A percentile compares a stretch with the other conserved stretches of the same genome.
These are phyloP conservation scores for Clausena lansium DNA, from an alignment of 345 rosid genomes.

Conservation along the genomic window DNA sequence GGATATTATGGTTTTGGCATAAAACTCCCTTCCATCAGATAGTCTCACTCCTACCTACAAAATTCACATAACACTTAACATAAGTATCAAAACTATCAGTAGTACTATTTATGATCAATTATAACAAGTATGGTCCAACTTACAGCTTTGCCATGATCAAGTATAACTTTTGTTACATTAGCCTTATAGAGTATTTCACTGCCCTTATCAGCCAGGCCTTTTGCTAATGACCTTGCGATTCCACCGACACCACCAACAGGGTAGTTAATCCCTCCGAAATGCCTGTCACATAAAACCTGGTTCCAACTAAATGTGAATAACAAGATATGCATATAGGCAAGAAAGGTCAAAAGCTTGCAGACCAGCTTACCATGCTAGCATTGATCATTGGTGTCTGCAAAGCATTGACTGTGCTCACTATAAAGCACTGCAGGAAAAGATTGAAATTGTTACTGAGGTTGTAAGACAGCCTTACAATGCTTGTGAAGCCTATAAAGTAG, in stretches of 20 bases:
- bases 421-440: constrained; percentile 74
- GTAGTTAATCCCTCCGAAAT: constrained; percentile 95
- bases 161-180: constrained; percentile 65
- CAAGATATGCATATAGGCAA: neutral
- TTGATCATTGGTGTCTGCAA: constrained; percentile 93
- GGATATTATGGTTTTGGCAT: constrained; percentile 73
- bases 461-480: neutral
- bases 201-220: constrained; percentile 73
- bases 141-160: constrained; percentile 82
- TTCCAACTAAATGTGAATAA: constrained; percentile 17
- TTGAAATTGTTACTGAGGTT: constrained; percentile 5
- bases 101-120: neutral
- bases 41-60: constrained; percentile 83
- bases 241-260: constrained; percentile 97
- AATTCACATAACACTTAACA: constrained; percentile 12
- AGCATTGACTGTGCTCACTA: constrained; percentile 89
- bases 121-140: constrained; percentile 32
- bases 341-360: constrained; percentile 1
- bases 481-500: neutral
- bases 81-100: constrained; percentile 11
- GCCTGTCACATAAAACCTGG: constrained; percentile 95
- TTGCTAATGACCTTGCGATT: constrained; percentile 78
- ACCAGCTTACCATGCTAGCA: constrained; percentile 77
- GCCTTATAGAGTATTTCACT: constrained; percentile 87
- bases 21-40: constrained; percentile 80